These are phyloP conservation scores for Fagus sylvatica DNA, from an alignment of 306 rosid species.

Conservation along the genomic window DNA sequence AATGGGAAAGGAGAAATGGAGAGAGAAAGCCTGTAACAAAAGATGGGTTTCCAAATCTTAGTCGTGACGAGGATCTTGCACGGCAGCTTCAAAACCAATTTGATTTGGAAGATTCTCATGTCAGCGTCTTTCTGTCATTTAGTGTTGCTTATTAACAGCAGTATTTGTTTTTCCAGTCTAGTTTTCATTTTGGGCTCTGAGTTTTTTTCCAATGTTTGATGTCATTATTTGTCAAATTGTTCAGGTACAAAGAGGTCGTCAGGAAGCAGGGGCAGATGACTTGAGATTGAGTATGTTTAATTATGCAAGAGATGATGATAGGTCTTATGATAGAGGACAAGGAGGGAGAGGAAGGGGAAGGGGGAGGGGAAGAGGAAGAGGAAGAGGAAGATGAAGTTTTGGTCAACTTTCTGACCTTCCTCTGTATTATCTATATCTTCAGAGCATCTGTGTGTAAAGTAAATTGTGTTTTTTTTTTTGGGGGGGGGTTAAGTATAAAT, in stretches of 20 bases:
- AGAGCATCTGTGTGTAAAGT: not conserved
- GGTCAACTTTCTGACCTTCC: slow-evolving; percentile 11
- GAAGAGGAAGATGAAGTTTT: slow-evolving; percentile 35
- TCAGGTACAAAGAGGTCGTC: slow-evolving; percentile 48
- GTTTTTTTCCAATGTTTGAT: slow-evolving; percentile 13
- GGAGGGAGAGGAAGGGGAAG: slow-evolving; percentile 53
- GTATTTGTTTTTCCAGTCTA: slow-evolving; percentile 1
- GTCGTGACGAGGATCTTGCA: slow-evolving; percentile 75
- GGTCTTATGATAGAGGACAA: slow-evolving; percentile 35
- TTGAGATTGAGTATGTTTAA: slow-evolving; percentile 81
- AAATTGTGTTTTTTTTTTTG: not conserved
- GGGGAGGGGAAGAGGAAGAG: slow-evolving; percentile 36
- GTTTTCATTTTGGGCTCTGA: not conserved
- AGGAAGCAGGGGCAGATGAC: slow-evolving; percentile 47
- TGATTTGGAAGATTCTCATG: slow-evolving; percentile 64
- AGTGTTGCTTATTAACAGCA: not conserved
- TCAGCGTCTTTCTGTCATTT: slow-evolving; percentile 30
- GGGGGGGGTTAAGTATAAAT: no score
- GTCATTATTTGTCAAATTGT: slow-evolving; percentile 19
- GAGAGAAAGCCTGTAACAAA: slow-evolving; percentile 39
- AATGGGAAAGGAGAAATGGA: slow-evolving; percentile 63
- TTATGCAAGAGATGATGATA: slow-evolving; percentile 47
- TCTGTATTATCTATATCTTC: not conserved
- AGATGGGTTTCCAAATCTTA: slow-evolving; percentile 23
- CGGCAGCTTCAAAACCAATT: slow-evolving; percentile 77